phyloP scores from a whole-genome alignment of 2,329 filamentous ascomycete genomes.

The Phialophora chinensis region DNA sequence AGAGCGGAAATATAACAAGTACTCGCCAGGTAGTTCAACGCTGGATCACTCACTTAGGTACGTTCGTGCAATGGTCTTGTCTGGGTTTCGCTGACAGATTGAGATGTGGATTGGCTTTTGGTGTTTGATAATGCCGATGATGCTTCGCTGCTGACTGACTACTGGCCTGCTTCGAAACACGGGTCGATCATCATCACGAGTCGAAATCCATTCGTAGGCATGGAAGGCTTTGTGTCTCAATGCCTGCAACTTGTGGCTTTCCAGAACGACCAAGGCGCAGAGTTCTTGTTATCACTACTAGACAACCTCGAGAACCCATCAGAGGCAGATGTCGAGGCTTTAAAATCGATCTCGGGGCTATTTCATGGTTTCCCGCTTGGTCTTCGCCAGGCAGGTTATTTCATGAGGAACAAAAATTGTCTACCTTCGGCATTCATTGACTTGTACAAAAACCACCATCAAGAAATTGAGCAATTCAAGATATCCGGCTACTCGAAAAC shows the following conservation, averaged over 20 bases:
- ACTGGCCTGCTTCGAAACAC: constrained; percentile 1
- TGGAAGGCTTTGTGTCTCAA: constrained; percentile 3
- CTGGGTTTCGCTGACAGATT: constrained; percentile 2
- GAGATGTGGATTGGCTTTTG: constrained; percentile 5
- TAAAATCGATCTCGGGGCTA: constrained; percentile 1
- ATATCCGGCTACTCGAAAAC: constrained; percentile 3
- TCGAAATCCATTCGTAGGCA: constrained; percentile 5
- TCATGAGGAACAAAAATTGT: constrained; percentile 3
- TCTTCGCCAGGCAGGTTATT: constrained; percentile 3
- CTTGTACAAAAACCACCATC: not conserved
- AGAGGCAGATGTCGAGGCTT: constrained; percentile 1
- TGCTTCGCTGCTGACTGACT: not conserved
- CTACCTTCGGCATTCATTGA: constrained; percentile 3
- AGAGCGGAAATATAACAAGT: constrained; percentile 2
- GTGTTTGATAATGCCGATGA: constrained; percentile 4
- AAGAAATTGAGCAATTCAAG: constrained; percentile 5
- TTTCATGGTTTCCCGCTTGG: constrained; percentile 4
- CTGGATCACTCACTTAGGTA: constrained; percentile 5
- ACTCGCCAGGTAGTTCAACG: constrained; percentile 2
- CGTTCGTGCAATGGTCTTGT: not conserved
- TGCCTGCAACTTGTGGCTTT: constrained; percentile 1
- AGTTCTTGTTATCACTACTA: constrained; percentile 4
- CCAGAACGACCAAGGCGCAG: constrained; percentile 1
- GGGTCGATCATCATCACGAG: constrained; percentile 2
- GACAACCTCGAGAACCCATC: constrained; percentile 4